A percentile compares a stretch with the other conserved stretches of the same genome.
Conservation (phyloP, 768 basidiomycete species). For the Phylloporus sp. region DNA sequence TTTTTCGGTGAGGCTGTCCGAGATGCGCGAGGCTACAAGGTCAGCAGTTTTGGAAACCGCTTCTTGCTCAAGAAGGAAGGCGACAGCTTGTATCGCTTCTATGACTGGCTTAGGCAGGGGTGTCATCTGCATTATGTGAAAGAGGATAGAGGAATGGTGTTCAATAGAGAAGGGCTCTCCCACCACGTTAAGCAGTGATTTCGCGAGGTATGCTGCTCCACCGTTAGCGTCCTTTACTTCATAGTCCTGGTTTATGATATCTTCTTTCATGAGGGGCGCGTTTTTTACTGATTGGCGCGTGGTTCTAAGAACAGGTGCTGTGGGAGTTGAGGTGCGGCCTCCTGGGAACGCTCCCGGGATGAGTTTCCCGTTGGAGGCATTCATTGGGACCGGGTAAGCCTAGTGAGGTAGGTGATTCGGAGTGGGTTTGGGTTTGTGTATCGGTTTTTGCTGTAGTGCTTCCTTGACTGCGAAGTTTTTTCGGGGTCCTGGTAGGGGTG, state of each 20-base stretch:
- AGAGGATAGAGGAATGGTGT: not conserved
- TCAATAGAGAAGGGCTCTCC: not conserved
- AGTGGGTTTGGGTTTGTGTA: too few relatives aligned
- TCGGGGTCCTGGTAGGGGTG: too few relatives aligned
- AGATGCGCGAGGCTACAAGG: accelerated
- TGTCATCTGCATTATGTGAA: not conserved
- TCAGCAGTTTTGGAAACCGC: not conserved
- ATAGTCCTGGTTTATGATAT: not conserved
- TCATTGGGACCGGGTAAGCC: too few relatives aligned
- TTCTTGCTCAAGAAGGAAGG: not conserved
- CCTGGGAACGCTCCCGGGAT: too few relatives aligned
- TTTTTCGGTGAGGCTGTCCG: accelerated
- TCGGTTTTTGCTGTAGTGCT: too few relatives aligned
- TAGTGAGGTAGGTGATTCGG: too few relatives aligned
- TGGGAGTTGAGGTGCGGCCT: too few relatives aligned
- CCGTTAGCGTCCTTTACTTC: not conserved
- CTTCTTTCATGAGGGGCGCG: too few relatives aligned
- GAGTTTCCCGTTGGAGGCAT: too few relatives aligned
- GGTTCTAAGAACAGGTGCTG: too few relatives aligned
- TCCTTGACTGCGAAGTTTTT: too few relatives aligned
- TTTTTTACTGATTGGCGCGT: too few relatives aligned
- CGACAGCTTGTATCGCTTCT: not conserved
- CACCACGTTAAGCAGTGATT: not conserved
- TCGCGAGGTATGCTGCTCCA: not conserved
- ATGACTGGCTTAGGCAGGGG: not conserved